A percentile compares a stretch with the other conserved stretches of the same genome.
phyloP scores from a whole-genome alignment of 148 eudicot species.

The Euryodendron excelsum region DNA sequence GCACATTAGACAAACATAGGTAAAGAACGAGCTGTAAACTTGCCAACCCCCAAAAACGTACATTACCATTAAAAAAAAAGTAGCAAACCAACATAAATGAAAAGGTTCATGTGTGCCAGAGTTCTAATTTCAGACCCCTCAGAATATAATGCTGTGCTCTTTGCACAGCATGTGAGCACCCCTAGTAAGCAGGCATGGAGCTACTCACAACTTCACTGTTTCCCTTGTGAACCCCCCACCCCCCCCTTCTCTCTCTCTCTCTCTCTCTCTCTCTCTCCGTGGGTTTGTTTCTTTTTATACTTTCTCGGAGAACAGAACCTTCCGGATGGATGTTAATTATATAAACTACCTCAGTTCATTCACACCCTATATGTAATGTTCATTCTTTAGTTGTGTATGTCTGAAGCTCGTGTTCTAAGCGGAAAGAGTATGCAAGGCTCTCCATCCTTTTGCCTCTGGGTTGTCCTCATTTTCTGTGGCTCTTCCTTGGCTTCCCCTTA shows the following conservation, averaged over 20 bases:
- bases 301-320: neutral
- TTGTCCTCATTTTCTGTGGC: slow-evolving; percentile 8
- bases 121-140: neutral
- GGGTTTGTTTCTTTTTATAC: neutral
- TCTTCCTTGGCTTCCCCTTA: slow-evolving; percentile 14
- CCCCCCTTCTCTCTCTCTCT: neutral
- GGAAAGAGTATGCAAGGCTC: slow-evolving; percentile 19
- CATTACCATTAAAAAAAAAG: too few relatives aligned
- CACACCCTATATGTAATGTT: neutral
- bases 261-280: slow-evolving; percentile 1
- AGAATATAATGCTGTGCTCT: neutral
- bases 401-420: slow-evolving; percentile 3
- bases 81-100: too few relatives aligned
- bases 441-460: slow-evolving; percentile 9
- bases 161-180: slow-evolving; percentile 16
- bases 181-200: neutral
- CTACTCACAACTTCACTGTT: slow-evolving; percentile 16
- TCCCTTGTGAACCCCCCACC: slow-evolving; percentile 18
- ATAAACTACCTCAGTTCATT: neutral
- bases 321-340: neutral
- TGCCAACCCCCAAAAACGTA: too few relatives aligned
- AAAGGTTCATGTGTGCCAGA: neutral
- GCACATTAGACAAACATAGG: too few relatives aligned
- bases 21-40: too few relatives aligned
- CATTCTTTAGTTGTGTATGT: neutral